These are phyloP conservation scores for Scheffersomyces lignosus DNA, from an alignment of 805 yeast species.

Conservation along the genomic window DNA sequence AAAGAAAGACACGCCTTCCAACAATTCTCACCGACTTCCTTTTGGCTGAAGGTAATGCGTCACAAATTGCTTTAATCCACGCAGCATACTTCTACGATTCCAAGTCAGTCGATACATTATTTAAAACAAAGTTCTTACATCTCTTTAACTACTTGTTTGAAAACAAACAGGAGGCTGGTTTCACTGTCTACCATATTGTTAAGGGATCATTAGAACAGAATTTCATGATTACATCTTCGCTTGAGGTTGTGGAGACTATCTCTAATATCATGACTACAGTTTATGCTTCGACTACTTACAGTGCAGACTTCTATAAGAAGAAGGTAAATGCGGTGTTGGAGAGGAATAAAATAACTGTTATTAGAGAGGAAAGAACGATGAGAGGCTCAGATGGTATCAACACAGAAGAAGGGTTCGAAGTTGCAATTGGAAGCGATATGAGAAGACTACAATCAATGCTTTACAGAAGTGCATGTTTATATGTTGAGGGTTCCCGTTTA, in stretches of 20 bases:
- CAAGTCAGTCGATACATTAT: constrained; percentile 28
- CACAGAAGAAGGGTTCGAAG: constrained; percentile 12
- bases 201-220: constrained; percentile 24
- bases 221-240: constrained; percentile 26
- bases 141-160: constrained; percentile 28
- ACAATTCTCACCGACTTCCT: constrained; percentile 26
- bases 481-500: constrained; percentile 34
- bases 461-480: constrained; percentile 36
- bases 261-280: constrained; percentile 25
- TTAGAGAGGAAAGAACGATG: constrained; percentile 9
- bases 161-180: constrained; percentile 18
- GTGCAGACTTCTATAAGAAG: constrained; percentile 10
- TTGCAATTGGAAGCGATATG: constrained; percentile 12
- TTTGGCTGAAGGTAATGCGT: constrained; percentile 13
- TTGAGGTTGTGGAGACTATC: constrained; percentile 26
- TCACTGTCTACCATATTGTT: constrained; percentile 31
- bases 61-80: constrained; percentile 25
- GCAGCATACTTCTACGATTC: constrained; percentile 31
- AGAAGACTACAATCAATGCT: constrained; percentile 31
- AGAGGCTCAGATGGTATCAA: constrained; percentile 7
- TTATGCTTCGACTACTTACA: constrained; percentile 14
- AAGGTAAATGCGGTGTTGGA: constrained; percentile 18
- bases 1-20: constrained; percentile 25
- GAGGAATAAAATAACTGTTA: constrained; percentile 9
- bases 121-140: constrained; percentile 29